Evolutionary conservation across 805 yeast species (phyloP).

Genomic region (Wickerhamomyces alni): DNA sequence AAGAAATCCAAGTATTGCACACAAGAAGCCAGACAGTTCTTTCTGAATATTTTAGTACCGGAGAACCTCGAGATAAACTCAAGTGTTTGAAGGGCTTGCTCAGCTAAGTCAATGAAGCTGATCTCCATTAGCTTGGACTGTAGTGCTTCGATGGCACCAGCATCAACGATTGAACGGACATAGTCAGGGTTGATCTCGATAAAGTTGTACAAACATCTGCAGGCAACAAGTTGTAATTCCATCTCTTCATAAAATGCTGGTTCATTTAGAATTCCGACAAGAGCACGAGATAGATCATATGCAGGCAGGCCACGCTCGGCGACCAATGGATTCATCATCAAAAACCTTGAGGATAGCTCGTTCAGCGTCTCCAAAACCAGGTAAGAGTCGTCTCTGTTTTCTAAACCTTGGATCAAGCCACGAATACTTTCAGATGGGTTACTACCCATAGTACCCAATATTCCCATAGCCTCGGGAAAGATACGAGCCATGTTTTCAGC

Average conservation of each 20-base stretch:
- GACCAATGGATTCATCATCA: constrained; percentile 61
- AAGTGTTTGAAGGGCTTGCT: constrained; percentile 75
- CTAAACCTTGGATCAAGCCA: constrained; percentile 17
- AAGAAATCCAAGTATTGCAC: constrained; percentile 79
- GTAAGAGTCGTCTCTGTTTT: constrained; percentile 45
- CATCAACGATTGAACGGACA: constrained; percentile 53
- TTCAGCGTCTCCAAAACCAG: constrained; percentile 57
- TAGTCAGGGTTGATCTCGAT: constrained; percentile 69
- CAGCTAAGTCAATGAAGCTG: constrained; percentile 84
- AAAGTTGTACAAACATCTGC: constrained; percentile 77
- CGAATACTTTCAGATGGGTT: constrained; percentile 15
- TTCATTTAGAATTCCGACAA: constrained; percentile 54
- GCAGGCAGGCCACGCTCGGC: constrained; percentile 64
- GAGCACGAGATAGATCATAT: constrained; percentile 42
- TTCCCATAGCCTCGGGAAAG: constrained; percentile 33
- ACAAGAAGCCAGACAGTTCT: constrained; percentile 60
- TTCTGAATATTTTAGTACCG: constrained; percentile 44
- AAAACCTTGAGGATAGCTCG: constrained; percentile 55
- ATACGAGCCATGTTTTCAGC: constrained; percentile 27
- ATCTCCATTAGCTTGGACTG: constrained; percentile 65
- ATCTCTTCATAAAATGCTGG: constrained; percentile 55
- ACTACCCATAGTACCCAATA: constrained; percentile 23
- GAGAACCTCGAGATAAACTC: constrained; percentile 56
- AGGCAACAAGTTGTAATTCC: constrained; percentile 78
- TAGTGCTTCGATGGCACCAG: constrained; percentile 61